phyloP scores from a whole-genome alignment of 2,329 filamentous ascomycete genomes.

The Septoria petroselini region DNA sequence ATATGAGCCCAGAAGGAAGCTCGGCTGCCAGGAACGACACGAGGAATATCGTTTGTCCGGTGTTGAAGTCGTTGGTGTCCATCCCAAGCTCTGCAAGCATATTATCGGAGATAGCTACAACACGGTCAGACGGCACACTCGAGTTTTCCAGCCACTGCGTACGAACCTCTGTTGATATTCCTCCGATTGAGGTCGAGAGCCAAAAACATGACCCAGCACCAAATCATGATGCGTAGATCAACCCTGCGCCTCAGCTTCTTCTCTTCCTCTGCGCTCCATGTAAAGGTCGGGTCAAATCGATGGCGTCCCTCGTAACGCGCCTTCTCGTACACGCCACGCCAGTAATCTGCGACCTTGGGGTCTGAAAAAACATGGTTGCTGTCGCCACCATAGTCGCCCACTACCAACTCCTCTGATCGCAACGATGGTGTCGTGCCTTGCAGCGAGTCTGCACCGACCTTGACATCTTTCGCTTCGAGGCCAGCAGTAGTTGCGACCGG shows the following conservation, averaged over 20 bases:
- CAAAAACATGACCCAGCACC: slow-evolving; percentile 33
- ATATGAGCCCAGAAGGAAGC: slow-evolving; percentile 48
- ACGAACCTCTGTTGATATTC: slow-evolving; percentile 29
- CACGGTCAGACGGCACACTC: slow-evolving; percentile 48
- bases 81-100: slow-evolving; percentile 31
- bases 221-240: slow-evolving; percentile 29
- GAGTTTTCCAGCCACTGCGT: neutral
- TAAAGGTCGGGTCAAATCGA: slow-evolving; percentile 48
- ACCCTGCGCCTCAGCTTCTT: slow-evolving; percentile 35
- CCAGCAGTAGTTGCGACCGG: slow-evolving; percentile 1
- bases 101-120: slow-evolving; percentile 28
- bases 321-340: slow-evolving; percentile 54
- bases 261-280: slow-evolving; percentile 47
- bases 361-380: slow-evolving; percentile 46
- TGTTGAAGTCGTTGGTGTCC: slow-evolving; percentile 36
- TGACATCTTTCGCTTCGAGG: slow-evolving; percentile 6
- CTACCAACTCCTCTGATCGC: slow-evolving; percentile 19
- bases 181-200: slow-evolving; percentile 32
- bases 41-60: slow-evolving; percentile 31
- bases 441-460: slow-evolving; percentile 1
- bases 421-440: slow-evolving; percentile 9
- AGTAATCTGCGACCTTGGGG: slow-evolving; percentile 53
- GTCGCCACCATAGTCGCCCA: slow-evolving; percentile 22
- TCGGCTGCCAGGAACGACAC: slow-evolving; percentile 38
- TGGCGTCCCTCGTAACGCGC: slow-evolving; percentile 52